These are phyloP conservation scores for Collybia sordida DNA, from an alignment of 768 basidiomycete genomes.

Conservation along the genomic window DNA sequence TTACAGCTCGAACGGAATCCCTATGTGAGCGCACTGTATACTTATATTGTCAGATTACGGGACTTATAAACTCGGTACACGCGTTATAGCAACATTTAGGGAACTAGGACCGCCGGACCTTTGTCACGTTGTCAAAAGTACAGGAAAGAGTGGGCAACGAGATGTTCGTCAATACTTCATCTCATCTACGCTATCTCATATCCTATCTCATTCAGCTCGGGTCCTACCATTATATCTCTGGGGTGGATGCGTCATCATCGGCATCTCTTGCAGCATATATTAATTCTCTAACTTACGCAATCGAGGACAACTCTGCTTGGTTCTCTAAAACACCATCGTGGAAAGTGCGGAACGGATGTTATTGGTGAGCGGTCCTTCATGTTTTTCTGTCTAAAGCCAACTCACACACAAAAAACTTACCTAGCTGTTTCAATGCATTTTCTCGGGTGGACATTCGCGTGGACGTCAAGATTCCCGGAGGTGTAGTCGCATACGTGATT, in stretches of 20 bases:
- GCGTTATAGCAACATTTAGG: constrained; percentile 78
- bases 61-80: constrained; percentile 18
- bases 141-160: constrained; percentile 77
- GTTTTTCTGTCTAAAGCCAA: background rate
- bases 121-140: constrained; percentile 93
- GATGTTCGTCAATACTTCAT: constrained; percentile 59
- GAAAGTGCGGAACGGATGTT: constrained; percentile 93
- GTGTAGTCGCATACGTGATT: constrained; percentile 91
- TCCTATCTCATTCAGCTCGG: constrained; percentile 57
- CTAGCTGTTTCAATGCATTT: constrained; percentile 97
- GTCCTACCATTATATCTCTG: constrained; percentile 97
- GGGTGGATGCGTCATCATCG: constrained; percentile 98
- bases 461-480: constrained; percentile 98
- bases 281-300: constrained; percentile 94
- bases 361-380: constrained; percentile 59
- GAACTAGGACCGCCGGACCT: constrained; percentile 98
- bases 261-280: constrained; percentile 98
- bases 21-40: constrained; percentile 59
- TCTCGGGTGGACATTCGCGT: constrained; percentile 95
- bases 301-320: constrained; percentile 92
- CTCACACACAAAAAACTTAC: background rate
- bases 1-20: constrained; percentile 89
- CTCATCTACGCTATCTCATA: background rate
- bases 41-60: background rate
- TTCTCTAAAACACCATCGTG: constrained; percentile 81